A percentile compares a stretch with the other conserved stretches of the same genome.
phyloP scores from a whole-genome alignment of 495 filamentous ascomycete species.

The Entonaema liquescens region DNA sequence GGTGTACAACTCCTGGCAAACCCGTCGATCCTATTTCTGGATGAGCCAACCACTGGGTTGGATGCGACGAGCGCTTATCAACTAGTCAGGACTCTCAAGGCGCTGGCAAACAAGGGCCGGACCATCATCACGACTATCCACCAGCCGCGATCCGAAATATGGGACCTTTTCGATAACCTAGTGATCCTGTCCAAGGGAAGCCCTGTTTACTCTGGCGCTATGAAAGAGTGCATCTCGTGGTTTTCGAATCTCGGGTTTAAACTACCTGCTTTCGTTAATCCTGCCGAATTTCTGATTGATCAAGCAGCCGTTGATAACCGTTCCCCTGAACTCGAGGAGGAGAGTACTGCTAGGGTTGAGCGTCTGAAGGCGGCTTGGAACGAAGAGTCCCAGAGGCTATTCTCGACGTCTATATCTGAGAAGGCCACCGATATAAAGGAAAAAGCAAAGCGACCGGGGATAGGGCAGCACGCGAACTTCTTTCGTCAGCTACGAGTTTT shows the following conservation, averaged over 20 bases:
- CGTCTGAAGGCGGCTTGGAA: slow-evolving; percentile 64
- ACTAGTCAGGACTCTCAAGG: slow-evolving; percentile 72
- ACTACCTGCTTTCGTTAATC: slow-evolving; percentile 74
- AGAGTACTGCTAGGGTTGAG: slow-evolving; percentile 64
- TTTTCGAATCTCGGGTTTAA: slow-evolving; percentile 64
- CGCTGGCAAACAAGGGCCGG: slow-evolving; percentile 69
- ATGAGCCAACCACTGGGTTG: slow-evolving; percentile 79
- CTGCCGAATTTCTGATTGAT: slow-evolving; percentile 77
- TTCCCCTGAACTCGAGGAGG: slow-evolving; percentile 65
- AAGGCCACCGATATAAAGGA: slow-evolving; percentile 6
- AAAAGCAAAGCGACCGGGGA: slow-evolving; percentile 23
- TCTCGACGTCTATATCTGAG: slow-evolving; percentile 11
- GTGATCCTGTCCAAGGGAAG: slow-evolving; percentile 69
- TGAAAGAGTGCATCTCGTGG: slow-evolving; percentile 62
- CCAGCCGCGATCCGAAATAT: slow-evolving; percentile 78
- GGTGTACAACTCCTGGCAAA: slow-evolving; percentile 79
- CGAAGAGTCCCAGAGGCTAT: slow-evolving; percentile 44
- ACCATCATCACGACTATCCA: slow-evolving; percentile 79
- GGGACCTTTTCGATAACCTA: slow-evolving; percentile 75
- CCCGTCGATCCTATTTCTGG: slow-evolving; percentile 76
- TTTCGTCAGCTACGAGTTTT: slow-evolving; percentile 68
- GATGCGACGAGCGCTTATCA: slow-evolving; percentile 81
- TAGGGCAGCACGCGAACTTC: slow-evolving; percentile 54
- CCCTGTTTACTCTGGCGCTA: slow-evolving; percentile 69
- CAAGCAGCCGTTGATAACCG: slow-evolving; percentile 75